These are phyloP conservation scores for Debaryomyces psychrophilus DNA, from an alignment of 1,139 yeast genomes.

Conservation along the genomic window DNA sequence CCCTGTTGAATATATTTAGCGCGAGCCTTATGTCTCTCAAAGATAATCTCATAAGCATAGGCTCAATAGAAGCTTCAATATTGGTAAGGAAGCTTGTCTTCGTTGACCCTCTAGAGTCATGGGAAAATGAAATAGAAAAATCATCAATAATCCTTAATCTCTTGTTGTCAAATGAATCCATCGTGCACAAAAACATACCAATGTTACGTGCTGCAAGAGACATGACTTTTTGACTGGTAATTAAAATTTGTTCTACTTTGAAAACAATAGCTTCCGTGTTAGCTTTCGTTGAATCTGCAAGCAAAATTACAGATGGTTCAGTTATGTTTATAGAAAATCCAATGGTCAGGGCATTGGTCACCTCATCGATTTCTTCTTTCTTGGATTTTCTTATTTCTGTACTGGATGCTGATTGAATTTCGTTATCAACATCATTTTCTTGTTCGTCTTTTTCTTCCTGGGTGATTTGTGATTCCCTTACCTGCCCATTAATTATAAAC, in stretches of 20 bases:
- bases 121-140: constrained; percentile 74
- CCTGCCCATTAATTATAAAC: constrained; percentile 54
- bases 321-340: constrained; percentile 71
- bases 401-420: background rate
- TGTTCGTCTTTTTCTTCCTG: constrained; percentile 10
- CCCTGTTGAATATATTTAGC: constrained; percentile 68
- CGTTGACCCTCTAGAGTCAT: constrained; percentile 72
- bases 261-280: constrained; percentile 89
- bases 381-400: background rate
- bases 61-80: constrained; percentile 76
- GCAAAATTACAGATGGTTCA: constrained; percentile 75
- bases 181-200: constrained; percentile 82
- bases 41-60: constrained; percentile 78
- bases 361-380: background rate
- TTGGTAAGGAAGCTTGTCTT: constrained; percentile 59
- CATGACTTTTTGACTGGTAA: constrained; percentile 67
- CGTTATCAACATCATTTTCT: background rate
- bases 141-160: constrained; percentile 83
- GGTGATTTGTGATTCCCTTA: constrained; percentile 23
- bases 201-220: constrained; percentile 75
- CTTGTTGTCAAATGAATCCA: constrained; percentile 65
- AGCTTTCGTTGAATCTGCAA: constrained; percentile 74
- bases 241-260: constrained; percentile 76
- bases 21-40: constrained; percentile 87
- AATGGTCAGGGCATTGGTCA: constrained; percentile 18